A percentile compares a stretch with the other conserved stretches of the same genome.
Evolutionary conservation across 2,329 filamentous ascomycete species (phyloP).

Genomic region (Paraphaeosphaeria minitans): DNA sequence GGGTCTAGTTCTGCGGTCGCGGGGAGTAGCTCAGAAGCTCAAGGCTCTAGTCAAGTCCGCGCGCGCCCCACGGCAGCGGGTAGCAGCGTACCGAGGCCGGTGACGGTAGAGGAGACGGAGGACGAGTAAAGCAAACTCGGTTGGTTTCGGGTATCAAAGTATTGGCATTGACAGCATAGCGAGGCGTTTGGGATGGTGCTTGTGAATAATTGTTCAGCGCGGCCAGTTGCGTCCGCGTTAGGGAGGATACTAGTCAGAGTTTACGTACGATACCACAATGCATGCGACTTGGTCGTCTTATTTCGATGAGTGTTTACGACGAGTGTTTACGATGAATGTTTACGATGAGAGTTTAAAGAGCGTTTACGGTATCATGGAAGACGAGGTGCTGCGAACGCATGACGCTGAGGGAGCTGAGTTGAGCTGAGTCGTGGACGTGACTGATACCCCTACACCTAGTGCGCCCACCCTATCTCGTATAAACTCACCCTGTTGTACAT

Average conservation of each 20-base stretch:
- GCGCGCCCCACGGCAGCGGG: neutral
- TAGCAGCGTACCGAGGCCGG: constrained; percentile 13
- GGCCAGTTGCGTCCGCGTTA: neutral
- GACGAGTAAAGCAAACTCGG: constrained; percentile 30
- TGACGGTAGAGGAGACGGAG: constrained; percentile 41
- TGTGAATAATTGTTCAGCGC: constrained; percentile 26
- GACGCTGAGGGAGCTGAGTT: too few relatives aligned
- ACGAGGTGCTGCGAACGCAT: too few relatives aligned
- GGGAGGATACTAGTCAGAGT: constrained; percentile 30
- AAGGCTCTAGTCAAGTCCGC: constrained; percentile 4
- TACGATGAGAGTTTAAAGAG: too few relatives aligned
- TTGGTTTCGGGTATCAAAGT: neutral
- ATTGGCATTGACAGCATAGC: constrained; percentile 41
- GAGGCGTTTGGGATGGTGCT: constrained; percentile 37
- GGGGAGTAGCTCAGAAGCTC: constrained; percentile 28
- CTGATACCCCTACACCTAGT: too few relatives aligned
- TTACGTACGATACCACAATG: constrained; percentile 2
- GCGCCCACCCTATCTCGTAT: too few relatives aligned
- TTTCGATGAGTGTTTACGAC: too few relatives aligned
- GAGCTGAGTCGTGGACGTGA: too few relatives aligned
- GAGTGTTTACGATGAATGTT: too few relatives aligned
- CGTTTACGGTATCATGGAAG: neutral
- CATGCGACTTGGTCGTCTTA: neutral
- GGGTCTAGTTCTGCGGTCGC: constrained; percentile 38
- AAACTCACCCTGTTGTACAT: too few relatives aligned